Percentiles rank a stretch among this genome's conserved stretches.
Evolutionary conservation across 2,329 filamentous ascomycete genomes (phyloP).

Genomic region (Phoma sp.): DNA sequence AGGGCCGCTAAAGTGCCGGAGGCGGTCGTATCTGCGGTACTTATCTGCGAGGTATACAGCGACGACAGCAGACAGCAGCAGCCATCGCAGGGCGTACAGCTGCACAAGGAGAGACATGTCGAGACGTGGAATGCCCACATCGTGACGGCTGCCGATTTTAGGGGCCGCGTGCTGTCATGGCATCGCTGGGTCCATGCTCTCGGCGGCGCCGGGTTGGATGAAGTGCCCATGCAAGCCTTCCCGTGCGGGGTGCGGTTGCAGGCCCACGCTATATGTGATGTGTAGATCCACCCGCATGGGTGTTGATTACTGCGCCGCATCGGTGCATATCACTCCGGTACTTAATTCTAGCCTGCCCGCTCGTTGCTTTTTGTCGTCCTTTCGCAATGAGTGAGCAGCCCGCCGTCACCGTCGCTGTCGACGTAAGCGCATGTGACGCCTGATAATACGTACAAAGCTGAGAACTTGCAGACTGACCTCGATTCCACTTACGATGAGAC

Average conservation of each 20-base stretch:
- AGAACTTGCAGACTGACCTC: not conserved
- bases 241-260: not conserved
- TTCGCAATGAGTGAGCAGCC: constrained; percentile 9
- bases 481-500: constrained; percentile 10
- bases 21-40: constrained; percentile 21
- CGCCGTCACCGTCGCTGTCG: constrained; percentile 4
- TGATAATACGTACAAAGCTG: not conserved
- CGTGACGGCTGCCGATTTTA: not conserved
- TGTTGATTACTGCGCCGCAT: constrained; percentile 2
- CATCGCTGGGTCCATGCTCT: not conserved
- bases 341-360: constrained; percentile 2
- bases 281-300: not conserved
- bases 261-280: not conserved
- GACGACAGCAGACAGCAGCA: constrained; percentile 9
- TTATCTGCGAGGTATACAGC: constrained; percentile 17
- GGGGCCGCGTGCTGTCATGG: not conserved
- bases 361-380: not conserved
- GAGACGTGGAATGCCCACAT: not conserved
- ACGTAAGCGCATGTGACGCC: constrained; percentile 6
- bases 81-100: constrained; percentile 17
- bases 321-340: not conserved
- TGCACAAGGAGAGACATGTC: constrained; percentile 15
- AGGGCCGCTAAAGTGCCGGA: constrained; percentile 31
- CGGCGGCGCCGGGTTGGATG: constrained; percentile 3
- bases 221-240: constrained; percentile 8